Evolutionary conservation across 2,329 filamentous ascomycete species (phyloP), one percentile per base, ranked within the genome.

Genomic region (Domatiomyces catenatus): DNA sequence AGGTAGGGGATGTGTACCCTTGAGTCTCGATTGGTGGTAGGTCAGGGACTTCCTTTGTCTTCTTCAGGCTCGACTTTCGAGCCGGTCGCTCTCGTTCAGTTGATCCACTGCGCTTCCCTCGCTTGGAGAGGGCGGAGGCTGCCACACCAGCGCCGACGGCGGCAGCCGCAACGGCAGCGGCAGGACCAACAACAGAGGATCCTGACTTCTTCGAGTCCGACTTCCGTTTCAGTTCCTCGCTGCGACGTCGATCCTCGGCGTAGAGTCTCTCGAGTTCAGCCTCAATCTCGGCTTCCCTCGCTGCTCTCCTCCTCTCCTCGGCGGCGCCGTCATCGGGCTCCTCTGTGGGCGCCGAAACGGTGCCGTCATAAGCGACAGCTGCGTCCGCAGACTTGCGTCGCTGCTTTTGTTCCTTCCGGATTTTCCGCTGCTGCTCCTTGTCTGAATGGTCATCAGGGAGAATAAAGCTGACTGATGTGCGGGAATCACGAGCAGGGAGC

Each of bases 391-490:
- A 51, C 44, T 42, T 54, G 18, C 58, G 52, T 49, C 54, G 50
- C 55, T 57, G 46, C 28, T 56, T 58, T 51, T 50, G 60, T 54
- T 45, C 50, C 46, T 51, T 44, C 32, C 49, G 49, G n/a, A 44
- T 63, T 59, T 22, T 61, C 58, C 32, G 60, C 52, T 50, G 55
- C 56, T 56, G 50, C 61, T 55, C 67, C 57, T 46, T 67, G 49
- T 47, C 46, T 73, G 36, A 65, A 67, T 62, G 79, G 59, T 78
- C 75, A 46, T 77, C 67, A 0, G 76, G 79, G 47, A 80, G 60
- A 39, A 75, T 71, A 55, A 80, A 80, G 49, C 74, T 72, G 6
- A 81, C 78, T 52, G 69, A 72, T 72, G 5, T 71, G 77, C 4
- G 81, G 76, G 49, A 18, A 44, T 48, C 48, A 19, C 48, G 57